Base-by-base conservation (phyloP, 2,329 filamentous ascomycete genomes). In the Pseudopithomyces chartarum region DNA sequence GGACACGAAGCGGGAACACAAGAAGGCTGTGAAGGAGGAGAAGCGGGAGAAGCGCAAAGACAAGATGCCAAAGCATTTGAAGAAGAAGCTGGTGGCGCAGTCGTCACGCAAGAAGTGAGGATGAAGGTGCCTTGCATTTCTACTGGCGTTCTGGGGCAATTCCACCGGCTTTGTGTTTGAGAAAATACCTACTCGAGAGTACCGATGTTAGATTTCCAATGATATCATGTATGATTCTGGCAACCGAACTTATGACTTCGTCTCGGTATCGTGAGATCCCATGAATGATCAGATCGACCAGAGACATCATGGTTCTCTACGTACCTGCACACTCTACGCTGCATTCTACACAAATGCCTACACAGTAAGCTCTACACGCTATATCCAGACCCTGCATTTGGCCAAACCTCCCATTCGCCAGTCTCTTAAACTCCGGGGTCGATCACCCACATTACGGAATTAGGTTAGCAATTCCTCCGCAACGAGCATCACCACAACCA, bases 51-150 rank as follows among this genome's bases (percentile, higher is more conserved):
- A 96, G 81, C 83, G 95, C 58, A 91, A 94, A 76, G 90, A 91
- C 3, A 99, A 99, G 82, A 96, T 99, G 79, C 94, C 95, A 0
- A 99, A 99, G 79, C 87, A 96, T 73, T 64, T 97, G 33, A 99
- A 99, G 84, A 98, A 97, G 82, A 91, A 90, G 73, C 78, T 96
- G 56, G 85, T 96, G 23, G 84, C 83, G 54, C 81, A 81, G 60
- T 82, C 83, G 15, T 81, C 85, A 54, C 81, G 86, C 64, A 86
- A 84, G 69, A 89, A 90, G 79, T 88, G 56, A 65, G 45, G 36
- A 15, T 19, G 26, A 19, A 15, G 26, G 34, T 17, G 19, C 33
- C 20, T 38, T 23, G 32, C 46, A 33, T 47, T 8, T 34, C 8
- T 29, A 47, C n/a, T 49, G 26, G 26, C 26, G 26, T 29, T 29